Evolutionary conservation across 2,329 filamentous ascomycete species (phyloP), one percentile per base, ranked within the genome.

Genomic region (Pseudogymnoascus sp.): DNA sequence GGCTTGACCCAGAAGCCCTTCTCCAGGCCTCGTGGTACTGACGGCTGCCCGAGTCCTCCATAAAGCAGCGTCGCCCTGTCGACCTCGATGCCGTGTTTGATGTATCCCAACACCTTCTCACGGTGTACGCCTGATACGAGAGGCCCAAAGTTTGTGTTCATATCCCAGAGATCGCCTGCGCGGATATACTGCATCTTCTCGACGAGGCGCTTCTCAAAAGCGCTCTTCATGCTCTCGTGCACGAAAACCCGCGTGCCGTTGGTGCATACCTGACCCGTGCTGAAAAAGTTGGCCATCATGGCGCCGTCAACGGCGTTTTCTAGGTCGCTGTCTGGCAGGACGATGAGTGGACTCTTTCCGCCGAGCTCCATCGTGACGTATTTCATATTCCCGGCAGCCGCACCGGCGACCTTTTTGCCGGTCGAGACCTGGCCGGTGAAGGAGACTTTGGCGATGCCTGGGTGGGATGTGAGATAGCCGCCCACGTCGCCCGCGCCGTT

Each of bases 241-340:
- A 96, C 82, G 73, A 96, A 96, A 36, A 96, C 91, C 10, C 92
- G 83, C 1, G 92, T 96, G 60, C 92, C 92, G 74, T 96, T 96
- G 60, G 92, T 96, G 82, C 92, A 96, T 60, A 96, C 91, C 76
- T 96, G 92, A 31, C 92, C 92, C 0, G 89, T 90, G 68, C 89
- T 92, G 81, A 90, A 96, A 78, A 96, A 96, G 76, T 96, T 96
- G 70, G 91, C 92, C 81, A 96, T 91, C 89, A 96, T 93, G 67
- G 91, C 91, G 31, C 90, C 89, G 71, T 96, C 88, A 36, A 91
- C 92, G n/a, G 92, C 92, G 70, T 85, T 84, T 53, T 90, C 87
- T 18, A 93, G 75, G 61, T 91, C 85, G 14, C 89, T 89, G 71
- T 96, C 91, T 0, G 90, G 89, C 0, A 96, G 84, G 56, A 96